phyloP scores from a whole-genome alignment of 2,329 filamentous ascomycete genomes.

The Aureobasidium sp. region DNA sequence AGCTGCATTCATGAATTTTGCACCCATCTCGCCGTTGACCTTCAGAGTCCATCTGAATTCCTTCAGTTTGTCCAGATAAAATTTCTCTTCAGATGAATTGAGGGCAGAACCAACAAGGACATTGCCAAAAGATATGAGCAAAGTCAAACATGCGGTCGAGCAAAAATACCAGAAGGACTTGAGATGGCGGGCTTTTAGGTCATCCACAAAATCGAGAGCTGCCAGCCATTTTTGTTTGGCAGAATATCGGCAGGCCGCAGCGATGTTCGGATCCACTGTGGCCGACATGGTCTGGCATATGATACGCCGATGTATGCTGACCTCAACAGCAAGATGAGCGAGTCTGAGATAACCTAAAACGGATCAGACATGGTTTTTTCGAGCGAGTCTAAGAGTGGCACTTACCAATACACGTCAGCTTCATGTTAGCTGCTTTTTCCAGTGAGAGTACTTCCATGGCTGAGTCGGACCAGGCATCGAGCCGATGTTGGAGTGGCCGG shows the following conservation, averaged over 20 bases:
- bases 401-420: slow-evolving; percentile 29
- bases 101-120: slow-evolving; percentile 33
- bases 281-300: slow-evolving; percentile 25
- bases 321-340: slow-evolving; percentile 41
- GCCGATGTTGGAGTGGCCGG: slow-evolving; percentile 24
- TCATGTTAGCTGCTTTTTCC: slow-evolving; percentile 25
- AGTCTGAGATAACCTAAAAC: slow-evolving; percentile 38
- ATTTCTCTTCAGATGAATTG: slow-evolving; percentile 29
- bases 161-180: slow-evolving; percentile 44
- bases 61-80: slow-evolving; percentile 33
- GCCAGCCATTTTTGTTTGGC: slow-evolving; percentile 38
- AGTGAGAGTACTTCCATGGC: slow-evolving; percentile 24
- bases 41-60: slow-evolving; percentile 39
- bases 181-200: slow-evolving; percentile 39
- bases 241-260: slow-evolving; percentile 36
- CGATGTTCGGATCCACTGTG: slow-evolving; percentile 26
- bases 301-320: slow-evolving; percentile 39
- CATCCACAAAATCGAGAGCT: slow-evolving; percentile 40
- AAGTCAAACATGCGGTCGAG: slow-evolving; percentile 37
- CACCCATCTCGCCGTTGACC: slow-evolving; percentile 36
- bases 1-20: slow-evolving; percentile 38
- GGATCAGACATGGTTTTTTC: background rate
- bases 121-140: slow-evolving; percentile 38
- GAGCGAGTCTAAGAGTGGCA: background rate
- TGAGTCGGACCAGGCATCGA: slow-evolving; percentile 24